A percentile compares a stretch with the other conserved stretches of the same genome.
Conservation (phyloP, 257 asterid species). For the Linaria vulgaris region DNA sequence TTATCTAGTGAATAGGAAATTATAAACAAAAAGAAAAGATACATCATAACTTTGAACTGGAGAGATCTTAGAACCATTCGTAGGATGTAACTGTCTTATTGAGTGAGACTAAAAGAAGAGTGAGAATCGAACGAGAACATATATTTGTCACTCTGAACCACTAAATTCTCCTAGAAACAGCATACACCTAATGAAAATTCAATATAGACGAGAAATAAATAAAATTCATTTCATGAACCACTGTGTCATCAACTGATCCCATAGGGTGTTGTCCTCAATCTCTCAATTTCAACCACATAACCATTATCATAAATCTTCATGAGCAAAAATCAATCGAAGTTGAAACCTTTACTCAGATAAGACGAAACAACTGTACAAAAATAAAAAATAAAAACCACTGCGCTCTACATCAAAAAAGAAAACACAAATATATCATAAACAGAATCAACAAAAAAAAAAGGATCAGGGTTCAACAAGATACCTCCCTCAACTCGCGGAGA, state of each 20-base stretch:
- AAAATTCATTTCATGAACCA: too few relatives aligned
- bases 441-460: background rate
- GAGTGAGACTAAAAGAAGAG: background rate
- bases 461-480: conserved; percentile 20
- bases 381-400: conserved; percentile 10
- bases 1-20: background rate
- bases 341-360: background rate
- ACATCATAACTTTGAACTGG: background rate
- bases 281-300: too few relatives aligned
- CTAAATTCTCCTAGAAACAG: background rate
- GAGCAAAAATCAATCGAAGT: background rate
- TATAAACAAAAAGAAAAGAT: background rate
- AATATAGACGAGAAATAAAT: too few relatives aligned
- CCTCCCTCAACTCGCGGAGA: conserved; percentile 98
- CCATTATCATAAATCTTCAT: background rate
- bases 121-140: background rate
- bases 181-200: too few relatives aligned
- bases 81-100: background rate
- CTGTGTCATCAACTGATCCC: too few relatives aligned
- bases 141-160: background rate
- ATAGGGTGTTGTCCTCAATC: too few relatives aligned
- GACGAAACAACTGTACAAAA: background rate
- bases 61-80: background rate
- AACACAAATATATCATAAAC: background rate
- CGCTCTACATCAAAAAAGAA: background rate